Evolutionary conservation across 176 grass and related monocot genomes (phyloP).

Genomic region (Avena eriantha): DNA sequence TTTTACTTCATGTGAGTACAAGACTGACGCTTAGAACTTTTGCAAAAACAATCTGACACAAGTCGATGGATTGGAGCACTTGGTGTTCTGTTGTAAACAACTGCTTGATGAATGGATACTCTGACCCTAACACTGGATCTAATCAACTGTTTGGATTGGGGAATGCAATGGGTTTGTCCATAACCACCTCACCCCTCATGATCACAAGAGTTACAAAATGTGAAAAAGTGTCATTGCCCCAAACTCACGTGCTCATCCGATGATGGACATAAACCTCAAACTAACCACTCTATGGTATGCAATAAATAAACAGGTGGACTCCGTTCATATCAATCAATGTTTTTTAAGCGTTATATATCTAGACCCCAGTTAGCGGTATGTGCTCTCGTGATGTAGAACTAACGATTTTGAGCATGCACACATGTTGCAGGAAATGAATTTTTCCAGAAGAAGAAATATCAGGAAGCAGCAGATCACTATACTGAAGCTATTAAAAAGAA

Average conservation of each 20-base stretch:
- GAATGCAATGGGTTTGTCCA: neutral
- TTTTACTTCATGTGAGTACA: constrained; percentile 5
- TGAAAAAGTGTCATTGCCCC: neutral
- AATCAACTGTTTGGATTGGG: neutral
- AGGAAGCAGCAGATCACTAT: constrained; percentile 61
- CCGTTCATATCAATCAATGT: neutral
- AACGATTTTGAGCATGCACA: neutral
- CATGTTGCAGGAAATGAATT: constrained; percentile 51
- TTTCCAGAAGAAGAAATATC: constrained; percentile 57
- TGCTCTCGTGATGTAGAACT: constrained; percentile 1
- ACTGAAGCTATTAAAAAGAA: constrained; percentile 57
- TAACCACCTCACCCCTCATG: neutral
- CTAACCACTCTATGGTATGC: neutral
- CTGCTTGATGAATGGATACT: neutral
- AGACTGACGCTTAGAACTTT: neutral
- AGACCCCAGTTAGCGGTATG: neutral
- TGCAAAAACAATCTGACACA: neutral
- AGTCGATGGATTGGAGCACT: neutral
- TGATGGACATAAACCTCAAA: neutral
- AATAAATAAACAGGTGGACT: neutral
- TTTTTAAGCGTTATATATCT: neutral
- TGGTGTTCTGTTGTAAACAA: neutral
- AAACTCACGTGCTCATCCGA: neutral
- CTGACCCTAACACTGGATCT: neutral
- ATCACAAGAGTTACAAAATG: neutral